Percentiles rank a stretch among this genome's conserved stretches.
These are phyloP conservation scores for Tetracladium maxilliforme DNA, from an alignment of 2,329 filamentous ascomycete genomes.

Conservation along the genomic window DNA sequence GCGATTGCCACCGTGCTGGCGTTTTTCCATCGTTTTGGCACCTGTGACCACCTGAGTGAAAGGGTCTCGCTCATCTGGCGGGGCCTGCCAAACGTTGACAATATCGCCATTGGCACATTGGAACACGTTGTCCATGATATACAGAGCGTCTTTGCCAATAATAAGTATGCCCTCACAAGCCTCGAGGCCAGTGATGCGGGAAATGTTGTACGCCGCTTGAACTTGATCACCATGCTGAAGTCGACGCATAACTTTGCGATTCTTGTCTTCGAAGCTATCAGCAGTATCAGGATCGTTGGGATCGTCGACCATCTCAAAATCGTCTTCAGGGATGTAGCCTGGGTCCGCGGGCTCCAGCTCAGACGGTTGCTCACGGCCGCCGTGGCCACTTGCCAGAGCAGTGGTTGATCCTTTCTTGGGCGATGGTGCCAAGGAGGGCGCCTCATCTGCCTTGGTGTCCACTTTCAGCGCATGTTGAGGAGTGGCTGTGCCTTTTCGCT, in stretches of 20 bases:
- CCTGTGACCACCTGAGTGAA: constrained; percentile 90
- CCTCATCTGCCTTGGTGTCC: constrained; percentile 9
- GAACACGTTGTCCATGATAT: constrained; percentile 94
- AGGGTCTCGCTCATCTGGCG: constrained; percentile 79
- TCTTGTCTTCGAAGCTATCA: constrained; percentile 86
- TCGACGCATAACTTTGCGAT: constrained; percentile 91
- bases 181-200: constrained; percentile 83
- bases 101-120: constrained; percentile 92
- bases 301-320: constrained; percentile 92
- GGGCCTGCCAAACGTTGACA: constrained; percentile 90
- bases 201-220: constrained; percentile 89
- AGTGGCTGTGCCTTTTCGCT: constrained; percentile 43
- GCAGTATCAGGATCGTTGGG: constrained; percentile 69
- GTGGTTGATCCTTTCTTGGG: neutral
- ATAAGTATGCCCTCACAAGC: constrained; percentile 89
- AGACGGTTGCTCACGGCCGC: constrained; percentile 6
- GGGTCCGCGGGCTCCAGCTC: no score
- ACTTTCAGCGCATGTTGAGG: constrained; percentile 19
- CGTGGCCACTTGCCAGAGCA: constrained; percentile 1
- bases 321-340: constrained; percentile 50
- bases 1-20: constrained; percentile 33
- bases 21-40: constrained; percentile 45
- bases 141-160: constrained; percentile 79
- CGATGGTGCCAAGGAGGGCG: neutral
- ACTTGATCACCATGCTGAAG: constrained; percentile 83